phyloP scores from a whole-genome alignment of 176 grass and related monocot genomes.

The Thalia dealbata region DNA sequence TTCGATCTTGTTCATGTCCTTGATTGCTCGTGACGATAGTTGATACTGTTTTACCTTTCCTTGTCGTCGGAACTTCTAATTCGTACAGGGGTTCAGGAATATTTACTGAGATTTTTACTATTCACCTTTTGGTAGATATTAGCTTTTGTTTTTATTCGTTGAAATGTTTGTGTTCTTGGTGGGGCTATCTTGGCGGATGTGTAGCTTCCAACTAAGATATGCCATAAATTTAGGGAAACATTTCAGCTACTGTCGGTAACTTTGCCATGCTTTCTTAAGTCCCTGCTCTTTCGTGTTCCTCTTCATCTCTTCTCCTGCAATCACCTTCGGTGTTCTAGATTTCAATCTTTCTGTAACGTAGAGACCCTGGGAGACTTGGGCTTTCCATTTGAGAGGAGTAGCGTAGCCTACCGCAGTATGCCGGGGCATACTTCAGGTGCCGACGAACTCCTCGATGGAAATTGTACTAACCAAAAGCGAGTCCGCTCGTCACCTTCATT shows the following conservation, averaged over 20 bases:
- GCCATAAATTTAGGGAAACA: neutral
- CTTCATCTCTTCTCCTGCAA: neutral
- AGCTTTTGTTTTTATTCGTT: neutral
- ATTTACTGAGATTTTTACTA: neutral
- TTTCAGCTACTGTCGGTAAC: slow-evolving; percentile 2
- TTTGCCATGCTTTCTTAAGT: neutral
- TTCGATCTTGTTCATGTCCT: neutral
- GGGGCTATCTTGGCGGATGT: neutral
- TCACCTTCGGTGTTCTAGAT: neutral
- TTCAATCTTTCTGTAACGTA: neutral
- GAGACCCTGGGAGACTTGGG: neutral
- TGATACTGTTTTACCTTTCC: neutral
- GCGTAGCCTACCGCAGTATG: slow-evolving; percentile 25
- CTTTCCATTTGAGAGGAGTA: neutral
- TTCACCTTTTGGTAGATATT: neutral
- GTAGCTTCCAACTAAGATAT: slow-evolving; percentile 2
- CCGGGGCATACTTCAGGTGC: slow-evolving; percentile 25
- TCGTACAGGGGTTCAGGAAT: neutral
- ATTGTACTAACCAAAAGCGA: slow-evolving; percentile 33
- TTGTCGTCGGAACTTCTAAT: neutral
- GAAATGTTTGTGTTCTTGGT: neutral
- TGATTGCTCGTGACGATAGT: too few relatives aligned
- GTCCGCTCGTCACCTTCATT: slow-evolving; percentile 42
- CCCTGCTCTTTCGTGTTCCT: neutral
- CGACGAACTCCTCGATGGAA: neutral